Percentiles rank a stretch among this genome's conserved stretches.
Conservation (phyloP, 352 stramenopile genomes). For the Aphanomyces astaci region DNA sequence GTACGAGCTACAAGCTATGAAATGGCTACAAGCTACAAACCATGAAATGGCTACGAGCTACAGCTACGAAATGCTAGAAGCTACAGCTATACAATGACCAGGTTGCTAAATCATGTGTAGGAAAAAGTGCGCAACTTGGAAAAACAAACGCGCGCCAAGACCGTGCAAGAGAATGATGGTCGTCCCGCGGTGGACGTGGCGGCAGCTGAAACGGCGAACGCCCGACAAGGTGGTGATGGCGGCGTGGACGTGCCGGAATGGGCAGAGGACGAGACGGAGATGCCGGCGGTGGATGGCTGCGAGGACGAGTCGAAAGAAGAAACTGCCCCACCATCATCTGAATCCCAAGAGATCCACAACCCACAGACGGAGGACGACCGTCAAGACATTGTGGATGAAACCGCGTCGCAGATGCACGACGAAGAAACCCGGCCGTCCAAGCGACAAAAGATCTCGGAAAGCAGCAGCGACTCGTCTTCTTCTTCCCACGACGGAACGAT, state of each 20-base stretch:
- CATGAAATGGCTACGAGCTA: too few species aligned
- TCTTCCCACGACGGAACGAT: background rate
- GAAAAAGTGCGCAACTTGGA: conserved; percentile 6
- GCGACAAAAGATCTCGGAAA: background rate
- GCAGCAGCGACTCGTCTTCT: too few species aligned
- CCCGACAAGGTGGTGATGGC: background rate
- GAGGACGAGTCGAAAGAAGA: too few species aligned
- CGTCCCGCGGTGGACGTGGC: too few species aligned
- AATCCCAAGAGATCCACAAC: too few species aligned
- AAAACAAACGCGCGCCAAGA: background rate
- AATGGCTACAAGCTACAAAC: too few species aligned
- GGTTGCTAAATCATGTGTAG: too few species aligned
- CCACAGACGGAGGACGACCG: background rate
- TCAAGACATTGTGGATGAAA: background rate
- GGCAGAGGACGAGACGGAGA: background rate
- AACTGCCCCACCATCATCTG: too few species aligned
- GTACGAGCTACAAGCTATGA: too few species aligned
- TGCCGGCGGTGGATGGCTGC: background rate
- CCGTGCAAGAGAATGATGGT: background rate
- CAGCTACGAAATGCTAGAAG: too few species aligned
- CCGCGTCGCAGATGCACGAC: background rate
- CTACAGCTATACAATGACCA: too few species aligned
- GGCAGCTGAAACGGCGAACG: background rate
- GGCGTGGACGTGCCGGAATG: too few species aligned
- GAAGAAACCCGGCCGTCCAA: background rate